Base-by-base conservation (phyloP, 2,329 filamentous ascomycete species). In the Immersiporthe knoxdaviesiana region DNA sequence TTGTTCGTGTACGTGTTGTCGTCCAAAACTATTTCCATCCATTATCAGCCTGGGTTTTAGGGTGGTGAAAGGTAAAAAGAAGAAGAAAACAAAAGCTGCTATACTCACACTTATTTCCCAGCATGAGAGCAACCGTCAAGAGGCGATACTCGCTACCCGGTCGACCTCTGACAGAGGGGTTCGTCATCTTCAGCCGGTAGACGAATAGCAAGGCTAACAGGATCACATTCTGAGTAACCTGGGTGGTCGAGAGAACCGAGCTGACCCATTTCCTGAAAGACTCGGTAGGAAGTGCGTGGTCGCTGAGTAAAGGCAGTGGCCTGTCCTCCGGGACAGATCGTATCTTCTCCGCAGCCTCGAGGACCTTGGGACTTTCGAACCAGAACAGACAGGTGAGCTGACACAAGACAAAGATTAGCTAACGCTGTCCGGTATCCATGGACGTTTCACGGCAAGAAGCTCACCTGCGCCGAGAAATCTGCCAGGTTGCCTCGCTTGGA, bases 1-100 rank as follows among this genome's bases (percentile, higher is more conserved):
- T 98, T 97, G 83, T 99, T 99, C 50, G 96, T 98, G 81, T 99
- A 99, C 0, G 96, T 98, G 79, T 98, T 99, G 79, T 99, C 96
- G 77, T 99, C 96, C 75, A 99, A 83, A 78, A 98, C 91, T 93
- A 58, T 74, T 74, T 76, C 2, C 58, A 37, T 24, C 24, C 59
- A 47, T 68, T 56, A 41, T 68, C 52, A 70, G 50, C 35, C 8
- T 47, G n/a, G 8, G 7, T 18, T 4, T 44, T n/a, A n/a, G n/a
- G n/a, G n/a, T n/a, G n/a, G 64, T 47, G 70, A 8, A 47, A 71
- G 67, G 27, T 11, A 50, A 21, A 39, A 39, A 8, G 11, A 12
- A 12, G 8, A 8, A 35, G 35, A 35, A 35, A 35, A 63, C 4
- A 18, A 27, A 12, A 12, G 8, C 16, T 24, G 27, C 27, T 5